A percentile compares a stretch with the other conserved stretches of the same genome.
These are phyloP conservation scores for Coix lacrymajobi DNA, from an alignment of 176 grass and related monocot genomes.

Conservation along the genomic window DNA sequence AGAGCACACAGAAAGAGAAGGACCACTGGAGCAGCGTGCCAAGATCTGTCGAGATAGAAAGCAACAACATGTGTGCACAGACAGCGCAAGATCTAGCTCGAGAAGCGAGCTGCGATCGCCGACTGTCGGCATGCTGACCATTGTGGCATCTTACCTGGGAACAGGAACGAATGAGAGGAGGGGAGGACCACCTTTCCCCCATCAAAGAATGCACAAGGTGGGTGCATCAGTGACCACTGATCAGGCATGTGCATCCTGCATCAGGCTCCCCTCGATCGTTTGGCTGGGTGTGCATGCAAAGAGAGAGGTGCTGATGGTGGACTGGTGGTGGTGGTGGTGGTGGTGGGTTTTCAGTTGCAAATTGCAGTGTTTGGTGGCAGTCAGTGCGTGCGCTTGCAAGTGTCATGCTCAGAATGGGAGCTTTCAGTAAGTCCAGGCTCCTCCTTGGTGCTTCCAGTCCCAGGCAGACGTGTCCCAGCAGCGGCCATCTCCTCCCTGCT, in stretches of 20 bases:
- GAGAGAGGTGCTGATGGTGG: too few relatives aligned
- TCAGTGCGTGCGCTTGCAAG: slow-evolving; percentile 1
- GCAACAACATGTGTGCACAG: slow-evolving; percentile 3
- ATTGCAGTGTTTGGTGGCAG: slow-evolving; percentile 26
- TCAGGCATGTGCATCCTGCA: slow-evolving; percentile 23
- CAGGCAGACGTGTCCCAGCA: slow-evolving; percentile 19
- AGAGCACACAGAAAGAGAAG: background rate
- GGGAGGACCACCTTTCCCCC: background rate
- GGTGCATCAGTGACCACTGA: slow-evolving; percentile 11
- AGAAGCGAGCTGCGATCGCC: background rate
- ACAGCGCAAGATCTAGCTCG: slow-evolving; percentile 14
- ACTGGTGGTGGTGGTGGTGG: background rate
- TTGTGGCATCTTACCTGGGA: slow-evolving; percentile 35
- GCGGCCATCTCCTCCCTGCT: slow-evolving; percentile 22
- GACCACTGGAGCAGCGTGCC: background rate
- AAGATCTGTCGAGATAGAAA: slow-evolving; percentile 28
- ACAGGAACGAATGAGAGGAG: slow-evolving; percentile 17
- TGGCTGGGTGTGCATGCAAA: background rate
- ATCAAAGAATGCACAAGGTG: slow-evolving; percentile 7
- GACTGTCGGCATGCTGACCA: background rate
- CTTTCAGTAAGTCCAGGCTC: background rate
- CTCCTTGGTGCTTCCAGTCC: slow-evolving; percentile 31
- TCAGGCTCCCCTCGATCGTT: background rate
- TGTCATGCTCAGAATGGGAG: slow-evolving; percentile 32
- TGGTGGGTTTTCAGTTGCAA: slow-evolving; percentile 18